Evolutionary conservation across 495 filamentous ascomycete species (phyloP), one percentile per base, ranked within the genome.

Genomic region (Penicillium herquei): DNA sequence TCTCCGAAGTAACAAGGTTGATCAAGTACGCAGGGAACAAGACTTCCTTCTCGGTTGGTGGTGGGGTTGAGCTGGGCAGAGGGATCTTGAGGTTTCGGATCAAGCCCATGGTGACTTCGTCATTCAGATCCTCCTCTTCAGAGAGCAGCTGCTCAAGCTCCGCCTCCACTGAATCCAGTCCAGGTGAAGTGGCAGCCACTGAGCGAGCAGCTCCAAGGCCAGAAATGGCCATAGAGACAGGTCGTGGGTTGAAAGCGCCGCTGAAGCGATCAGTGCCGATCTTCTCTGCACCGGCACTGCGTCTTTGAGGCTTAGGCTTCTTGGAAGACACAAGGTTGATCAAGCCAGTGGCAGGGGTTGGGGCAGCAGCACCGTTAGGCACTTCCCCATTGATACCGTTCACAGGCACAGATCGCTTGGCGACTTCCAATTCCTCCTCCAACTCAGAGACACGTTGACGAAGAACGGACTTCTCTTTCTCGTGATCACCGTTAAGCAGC

Each of bases 1-100:
- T 99, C 74, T 99, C 94, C 11, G 91, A 96, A 12, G 94, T 99
- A 44, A 99, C 94, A 32, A 99, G 84, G 71, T 99, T 99, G 76
- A 99, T 99, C 56, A 99, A 84, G 67, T 97, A 99, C 1, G 94
- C 92, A 17, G 94, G 95, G 83, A 98, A 99, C 49, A 99, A 78
- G 33, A 99, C 93, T 69, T 99, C 94, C 78, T 99, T 99, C 75
- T 98, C 95, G 26, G 89, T 92, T 8, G 93, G 91, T 21, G 90
- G 86, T 7, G 94, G 93, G 51, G 81, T 90, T 10, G 87, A 86
- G 55, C 85, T 85, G 7, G 93, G 92, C 6, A 87, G 81, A 12
- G 94, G 94, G 55, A 98, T 96, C 79, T 95, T 96, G 31, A 99
- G 82, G 64, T 97, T 97, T 66, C 87, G 85, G 66, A 99, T 98